These are phyloP conservation scores for Pseudogymnoascus sp. DNA, from an alignment of 2,329 filamentous ascomycete species.

Conservation along the genomic window DNA sequence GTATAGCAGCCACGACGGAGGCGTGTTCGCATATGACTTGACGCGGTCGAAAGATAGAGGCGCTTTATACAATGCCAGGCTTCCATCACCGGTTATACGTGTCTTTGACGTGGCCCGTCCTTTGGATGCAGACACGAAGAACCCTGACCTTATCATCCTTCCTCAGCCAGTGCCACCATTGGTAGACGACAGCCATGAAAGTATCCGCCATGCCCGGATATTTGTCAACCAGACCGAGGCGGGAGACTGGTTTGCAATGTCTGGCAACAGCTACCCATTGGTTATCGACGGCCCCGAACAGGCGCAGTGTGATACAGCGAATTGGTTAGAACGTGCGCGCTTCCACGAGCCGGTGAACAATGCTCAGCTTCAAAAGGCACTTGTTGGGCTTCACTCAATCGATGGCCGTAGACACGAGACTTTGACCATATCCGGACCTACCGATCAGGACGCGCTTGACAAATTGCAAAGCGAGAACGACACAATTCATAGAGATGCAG, in stretches of 20 bases:
- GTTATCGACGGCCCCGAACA: slow-evolving; percentile 59
- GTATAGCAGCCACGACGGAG: slow-evolving; percentile 77
- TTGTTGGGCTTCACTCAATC: slow-evolving; percentile 65
- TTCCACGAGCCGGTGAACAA: slow-evolving; percentile 27
- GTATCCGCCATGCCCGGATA: slow-evolving; percentile 54
- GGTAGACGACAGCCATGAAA: slow-evolving; percentile 37
- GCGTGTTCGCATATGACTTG: slow-evolving; percentile 71
- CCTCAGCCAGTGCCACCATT: slow-evolving; percentile 69
- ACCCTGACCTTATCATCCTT: slow-evolving; percentile 72
- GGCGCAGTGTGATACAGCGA: slow-evolving; percentile 45
- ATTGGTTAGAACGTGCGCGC: slow-evolving; percentile 39
- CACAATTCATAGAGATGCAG: slow-evolving; percentile 19
- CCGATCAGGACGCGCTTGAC: slow-evolving; percentile 2
- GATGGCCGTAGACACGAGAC: slow-evolving; percentile 36
- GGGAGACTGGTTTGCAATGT: slow-evolving; percentile 93
- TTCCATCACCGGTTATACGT: slow-evolving; percentile 70
- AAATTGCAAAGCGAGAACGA: slow-evolving; percentile 27
- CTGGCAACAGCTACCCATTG: slow-evolving; percentile 75
- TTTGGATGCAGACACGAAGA: slow-evolving; percentile 53
- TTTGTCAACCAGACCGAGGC: slow-evolving; percentile 79
- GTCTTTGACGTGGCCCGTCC: slow-evolving; percentile 84
- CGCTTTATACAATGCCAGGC: slow-evolving; percentile 56
- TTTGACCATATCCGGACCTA: slow-evolving; percentile 37
- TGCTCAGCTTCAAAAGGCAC: slow-evolving; percentile 47
- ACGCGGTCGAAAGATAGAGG: slow-evolving; percentile 35